Conservation (phyloP, 75 land plant genomes). For the Gnetum montanum region DNA sequence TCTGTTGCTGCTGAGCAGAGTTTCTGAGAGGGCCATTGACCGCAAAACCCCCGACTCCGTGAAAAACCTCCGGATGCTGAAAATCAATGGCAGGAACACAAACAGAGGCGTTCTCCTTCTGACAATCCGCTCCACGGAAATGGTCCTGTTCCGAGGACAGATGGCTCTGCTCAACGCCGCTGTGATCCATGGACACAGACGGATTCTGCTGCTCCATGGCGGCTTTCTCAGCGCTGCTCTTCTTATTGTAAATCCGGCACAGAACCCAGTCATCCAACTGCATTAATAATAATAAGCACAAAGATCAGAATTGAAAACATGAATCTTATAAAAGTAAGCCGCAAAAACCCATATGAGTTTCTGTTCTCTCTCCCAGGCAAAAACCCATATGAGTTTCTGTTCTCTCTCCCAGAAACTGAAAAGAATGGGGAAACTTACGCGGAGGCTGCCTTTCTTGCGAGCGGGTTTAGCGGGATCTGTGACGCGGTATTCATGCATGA, state of each 20-base stretch:
- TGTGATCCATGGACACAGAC: not conserved
- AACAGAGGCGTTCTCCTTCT: not conserved
- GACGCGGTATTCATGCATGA: slow-evolving; percentile 16
- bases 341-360: not conserved
- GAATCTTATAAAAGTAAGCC: too few species aligned
- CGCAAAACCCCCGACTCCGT: not conserved
- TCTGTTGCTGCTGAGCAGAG: too few species aligned
- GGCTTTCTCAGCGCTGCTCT: not conserved
- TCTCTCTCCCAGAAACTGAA: not conserved
- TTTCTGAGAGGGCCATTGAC: not conserved
- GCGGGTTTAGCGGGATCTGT: slow-evolving; percentile 1
- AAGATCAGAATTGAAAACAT: not conserved
- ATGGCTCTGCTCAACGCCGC: not conserved
- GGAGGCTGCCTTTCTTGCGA: slow-evolving; percentile 7
- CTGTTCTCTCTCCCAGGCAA: not conserved
- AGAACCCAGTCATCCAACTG: slow-evolving; percentile 11
- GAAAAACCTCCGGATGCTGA: not conserved
- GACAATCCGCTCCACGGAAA: not conserved
- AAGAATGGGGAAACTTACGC: slow-evolving; percentile 2
- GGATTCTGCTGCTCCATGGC: not conserved
- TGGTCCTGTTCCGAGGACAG: not conserved
- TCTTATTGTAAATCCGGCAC: slow-evolving; percentile 6
- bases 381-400: not conserved
- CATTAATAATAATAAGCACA: not conserved
- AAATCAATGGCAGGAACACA: too few species aligned